phyloP scores from a whole-genome alignment of 2,329 filamentous ascomycete species.

The Diaporthe ilicicola region DNA sequence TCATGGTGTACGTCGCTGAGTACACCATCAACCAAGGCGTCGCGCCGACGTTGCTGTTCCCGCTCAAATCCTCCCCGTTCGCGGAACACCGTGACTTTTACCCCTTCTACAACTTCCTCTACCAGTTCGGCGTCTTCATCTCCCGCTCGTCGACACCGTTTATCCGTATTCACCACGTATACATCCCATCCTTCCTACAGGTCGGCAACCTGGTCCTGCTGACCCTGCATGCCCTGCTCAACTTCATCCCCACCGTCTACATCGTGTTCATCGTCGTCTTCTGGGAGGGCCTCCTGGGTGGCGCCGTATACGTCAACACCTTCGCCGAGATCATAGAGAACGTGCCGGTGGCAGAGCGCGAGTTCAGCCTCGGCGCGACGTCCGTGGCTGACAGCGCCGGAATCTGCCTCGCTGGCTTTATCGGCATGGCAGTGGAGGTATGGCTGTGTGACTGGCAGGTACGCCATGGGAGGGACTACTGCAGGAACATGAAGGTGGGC shows the following conservation, averaged over 20 bases:
- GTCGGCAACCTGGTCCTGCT: slow-evolving; percentile 79
- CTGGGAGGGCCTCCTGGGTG: slow-evolving; percentile 93
- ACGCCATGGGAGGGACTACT: slow-evolving; percentile 78
- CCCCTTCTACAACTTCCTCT: slow-evolving; percentile 92
- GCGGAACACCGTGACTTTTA: slow-evolving; percentile 86
- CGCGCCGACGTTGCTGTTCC: slow-evolving; percentile 87
- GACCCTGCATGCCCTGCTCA: slow-evolving; percentile 77
- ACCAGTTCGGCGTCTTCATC: slow-evolving; percentile 94
- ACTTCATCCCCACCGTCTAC: slow-evolving; percentile 86
- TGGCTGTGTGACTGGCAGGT: slow-evolving; percentile 87
- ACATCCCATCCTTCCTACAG: slow-evolving; percentile 84
- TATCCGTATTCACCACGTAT: slow-evolving; percentile 80
- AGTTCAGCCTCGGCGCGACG: slow-evolving; percentile 90
- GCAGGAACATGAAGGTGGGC: slow-evolving; percentile 61
- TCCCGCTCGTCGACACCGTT: slow-evolving; percentile 92
- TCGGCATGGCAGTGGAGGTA: slow-evolving; percentile 84
- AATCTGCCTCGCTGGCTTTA: slow-evolving; percentile 86
- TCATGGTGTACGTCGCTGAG: slow-evolving; percentile 94
- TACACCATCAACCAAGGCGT: slow-evolving; percentile 98
- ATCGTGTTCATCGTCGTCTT: slow-evolving; percentile 87
- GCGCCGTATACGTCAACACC: slow-evolving; percentile 93
- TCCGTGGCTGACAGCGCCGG: slow-evolving; percentile 92
- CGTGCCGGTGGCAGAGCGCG: slow-evolving; percentile 78
- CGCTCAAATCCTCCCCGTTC: slow-evolving; percentile 80
- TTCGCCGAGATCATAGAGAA: slow-evolving; percentile 94